These are phyloP conservation scores for Annulohypoxylon stygium DNA, from an alignment of 495 filamentous ascomycete species.

Conservation along the genomic window DNA sequence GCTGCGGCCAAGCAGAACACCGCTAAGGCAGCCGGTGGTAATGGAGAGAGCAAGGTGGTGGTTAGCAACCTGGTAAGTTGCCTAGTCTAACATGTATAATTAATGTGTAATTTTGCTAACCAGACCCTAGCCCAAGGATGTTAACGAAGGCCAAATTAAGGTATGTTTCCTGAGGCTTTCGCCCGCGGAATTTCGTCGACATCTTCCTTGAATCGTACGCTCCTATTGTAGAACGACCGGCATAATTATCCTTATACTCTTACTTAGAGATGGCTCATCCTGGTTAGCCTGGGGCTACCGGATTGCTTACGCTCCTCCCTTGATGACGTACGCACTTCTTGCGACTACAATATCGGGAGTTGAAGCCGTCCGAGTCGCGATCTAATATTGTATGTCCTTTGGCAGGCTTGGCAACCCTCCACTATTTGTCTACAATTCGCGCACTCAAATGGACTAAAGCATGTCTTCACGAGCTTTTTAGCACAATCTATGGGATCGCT, in stretches of 20 bases:
- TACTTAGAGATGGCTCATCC: conserved; percentile 51
- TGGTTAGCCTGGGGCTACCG: conserved; percentile 47
- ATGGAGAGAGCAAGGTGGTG: conserved; percentile 91
- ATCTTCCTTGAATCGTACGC: conserved; percentile 57
- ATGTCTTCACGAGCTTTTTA: conserved; percentile 32
- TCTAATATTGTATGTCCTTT: conserved; percentile 52
- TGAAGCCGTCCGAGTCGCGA: conserved; percentile 64
- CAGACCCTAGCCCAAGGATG: conserved; percentile 82
- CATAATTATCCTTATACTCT: conserved; percentile 57
- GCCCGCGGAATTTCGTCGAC: conserved; percentile 69
- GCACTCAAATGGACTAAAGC: conserved; percentile 36
- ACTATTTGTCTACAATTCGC: conserved; percentile 41
- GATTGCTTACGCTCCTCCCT: conserved; percentile 57
- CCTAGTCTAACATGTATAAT: not conserved
- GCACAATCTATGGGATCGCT: conserved; percentile 53
- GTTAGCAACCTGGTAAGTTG: conserved; percentile 95
- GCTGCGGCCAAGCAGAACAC: conserved; percentile 71
- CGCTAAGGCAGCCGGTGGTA: conserved; percentile 66
- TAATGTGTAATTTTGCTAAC: conserved; percentile 62
- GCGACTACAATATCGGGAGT: conserved; percentile 57
- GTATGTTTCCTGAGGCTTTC: conserved; percentile 87
- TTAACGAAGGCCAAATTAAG: conserved; percentile 96
- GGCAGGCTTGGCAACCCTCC: conserved; percentile 69
- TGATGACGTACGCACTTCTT: conserved; percentile 41
- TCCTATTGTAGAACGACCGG: conserved; percentile 56